Conservation (phyloP, 2,329 filamentous ascomycete genomes). For the Nigrospora osmanthi region DNA sequence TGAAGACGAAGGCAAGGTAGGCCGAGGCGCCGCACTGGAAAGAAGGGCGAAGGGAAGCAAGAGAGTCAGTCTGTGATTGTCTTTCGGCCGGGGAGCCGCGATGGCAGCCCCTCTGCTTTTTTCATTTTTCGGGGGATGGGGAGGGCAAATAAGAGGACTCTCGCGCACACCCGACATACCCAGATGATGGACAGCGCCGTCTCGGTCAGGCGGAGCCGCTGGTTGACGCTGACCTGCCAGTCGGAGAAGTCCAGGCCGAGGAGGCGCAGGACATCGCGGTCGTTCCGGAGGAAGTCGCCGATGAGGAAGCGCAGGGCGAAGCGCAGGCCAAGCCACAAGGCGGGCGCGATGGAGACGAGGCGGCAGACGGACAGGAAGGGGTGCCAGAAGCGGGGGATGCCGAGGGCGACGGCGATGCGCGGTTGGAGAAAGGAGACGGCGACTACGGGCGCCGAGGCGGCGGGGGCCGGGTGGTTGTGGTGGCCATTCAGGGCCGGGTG, state of each 20-base stretch:
- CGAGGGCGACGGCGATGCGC: slow-evolving; percentile 69
- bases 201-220: slow-evolving; percentile 54
- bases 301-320: slow-evolving; percentile 62
- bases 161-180: slow-evolving; percentile 38
- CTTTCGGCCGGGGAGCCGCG: too few relatives aligned
- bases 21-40: slow-evolving; percentile 65
- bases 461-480: background rate
- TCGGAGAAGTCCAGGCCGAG: slow-evolving; percentile 16
- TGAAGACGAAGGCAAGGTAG: slow-evolving; percentile 76
- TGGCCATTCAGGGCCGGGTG: background rate
- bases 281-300: slow-evolving; percentile 41
- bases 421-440: slow-evolving; percentile 54
- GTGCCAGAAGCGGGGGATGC: slow-evolving; percentile 66
- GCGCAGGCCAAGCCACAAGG: slow-evolving; percentile 63
- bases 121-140: too few relatives aligned
- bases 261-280: slow-evolving; percentile 11
- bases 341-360: slow-evolving; percentile 63
- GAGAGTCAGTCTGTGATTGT: background rate
- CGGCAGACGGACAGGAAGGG: slow-evolving; percentile 65
- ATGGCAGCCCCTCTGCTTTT: too few relatives aligned
- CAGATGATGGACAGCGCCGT: slow-evolving; percentile 66
- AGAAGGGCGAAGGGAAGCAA: background rate
- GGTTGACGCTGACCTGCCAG: slow-evolving; percentile 28
- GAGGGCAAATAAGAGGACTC: too few relatives aligned
- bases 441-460: slow-evolving; percentile 8